A percentile compares a stretch with the other conserved stretches of the same genome.
Conservation (phyloP, 2,329 filamentous ascomycete genomes). For the Apiospora aurea region DNA sequence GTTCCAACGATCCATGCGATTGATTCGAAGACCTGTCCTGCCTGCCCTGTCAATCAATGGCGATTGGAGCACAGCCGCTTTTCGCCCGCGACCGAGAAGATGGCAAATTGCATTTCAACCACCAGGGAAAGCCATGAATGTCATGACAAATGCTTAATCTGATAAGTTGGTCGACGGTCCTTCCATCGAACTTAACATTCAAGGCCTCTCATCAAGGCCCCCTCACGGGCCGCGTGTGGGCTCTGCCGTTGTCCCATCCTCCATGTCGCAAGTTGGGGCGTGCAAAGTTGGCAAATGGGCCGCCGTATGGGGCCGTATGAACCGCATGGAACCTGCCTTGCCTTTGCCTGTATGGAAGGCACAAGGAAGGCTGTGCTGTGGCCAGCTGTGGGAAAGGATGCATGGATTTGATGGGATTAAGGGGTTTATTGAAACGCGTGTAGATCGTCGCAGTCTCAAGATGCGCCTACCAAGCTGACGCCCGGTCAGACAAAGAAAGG, state of each 20-base stretch:
- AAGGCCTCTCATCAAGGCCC: background rate
- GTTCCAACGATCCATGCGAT: too few species aligned
- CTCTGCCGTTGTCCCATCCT: conserved; percentile 13
- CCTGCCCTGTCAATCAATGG: too few species aligned
- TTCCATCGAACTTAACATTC: background rate
- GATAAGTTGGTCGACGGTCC: background rate
- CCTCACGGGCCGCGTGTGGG: conserved; percentile 9
- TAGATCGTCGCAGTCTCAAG: conserved; percentile 19
- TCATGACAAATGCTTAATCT: conserved; percentile 13
- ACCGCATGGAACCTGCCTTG: too few species aligned
- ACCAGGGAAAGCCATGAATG: background rate
- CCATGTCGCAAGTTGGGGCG: conserved; percentile 5
- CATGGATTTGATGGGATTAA: conserved; percentile 19
- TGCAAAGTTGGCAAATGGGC: background rate
- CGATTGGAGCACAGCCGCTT: background rate
- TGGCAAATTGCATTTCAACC: background rate
- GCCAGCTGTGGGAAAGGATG: background rate
- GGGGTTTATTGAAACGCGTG: conserved; percentile 17
- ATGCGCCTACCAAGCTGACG: background rate
- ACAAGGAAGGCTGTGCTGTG: conserved; percentile 1
- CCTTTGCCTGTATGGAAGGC: too few species aligned
- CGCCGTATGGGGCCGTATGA: too few species aligned
- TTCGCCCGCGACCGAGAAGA: background rate
- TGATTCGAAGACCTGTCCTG: too few species aligned
- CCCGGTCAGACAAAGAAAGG: conserved; percentile 18